Evolutionary conservation across 768 basidiomycete genomes (phyloP), one percentile per base, ranked within the genome.

Genomic region (Mycena leptocephala): DNA sequence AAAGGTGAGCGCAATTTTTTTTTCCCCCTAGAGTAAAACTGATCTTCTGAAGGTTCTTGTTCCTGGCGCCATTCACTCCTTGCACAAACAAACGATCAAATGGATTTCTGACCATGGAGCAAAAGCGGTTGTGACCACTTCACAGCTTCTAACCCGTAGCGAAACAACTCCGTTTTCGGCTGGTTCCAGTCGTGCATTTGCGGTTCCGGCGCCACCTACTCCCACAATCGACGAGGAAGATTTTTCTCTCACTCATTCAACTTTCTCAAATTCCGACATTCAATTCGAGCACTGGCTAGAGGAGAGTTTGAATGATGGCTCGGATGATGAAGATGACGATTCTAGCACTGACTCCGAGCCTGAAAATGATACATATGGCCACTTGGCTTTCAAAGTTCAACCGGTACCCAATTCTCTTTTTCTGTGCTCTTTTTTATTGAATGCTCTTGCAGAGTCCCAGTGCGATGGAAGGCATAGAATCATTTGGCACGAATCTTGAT

Each of bases 81-180:
- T 69, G 28, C 67, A 69, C 55, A 20, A 58, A 16, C 51, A 68
- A 11, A 69, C 67, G 9, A 39, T 69, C 9, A 39, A 69, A 33
- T 69, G 67, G 55, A 69, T 69, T 3, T 51, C 26, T 26, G 22
- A 2, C 11, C 65, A 53, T 53, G 65, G 67, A 4, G 16, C 28
- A 6, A 8, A 69, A 32, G 33, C 51, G 0, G 30, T 69, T 1
- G 26, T 58, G 5, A 39, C 67, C 2, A 69, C 67, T 20, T 69
- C 67, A 4, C 67, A 69, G 22, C 67, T 58, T 20, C 37, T 32
- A 5, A 22, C 55, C 13, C 35, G 53, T 10, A 9, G 61, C 22
- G 58, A 35, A 37, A 24, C 22, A 10, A 20, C 51, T 37, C 65
- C 48, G 9, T 11, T 46, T 14, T 10, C 30, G 4, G 32, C 32